These are phyloP conservation scores for Eurotiales sp. DNA, from an alignment of 2,329 filamentous ascomycete genomes.

Conservation along the genomic window DNA sequence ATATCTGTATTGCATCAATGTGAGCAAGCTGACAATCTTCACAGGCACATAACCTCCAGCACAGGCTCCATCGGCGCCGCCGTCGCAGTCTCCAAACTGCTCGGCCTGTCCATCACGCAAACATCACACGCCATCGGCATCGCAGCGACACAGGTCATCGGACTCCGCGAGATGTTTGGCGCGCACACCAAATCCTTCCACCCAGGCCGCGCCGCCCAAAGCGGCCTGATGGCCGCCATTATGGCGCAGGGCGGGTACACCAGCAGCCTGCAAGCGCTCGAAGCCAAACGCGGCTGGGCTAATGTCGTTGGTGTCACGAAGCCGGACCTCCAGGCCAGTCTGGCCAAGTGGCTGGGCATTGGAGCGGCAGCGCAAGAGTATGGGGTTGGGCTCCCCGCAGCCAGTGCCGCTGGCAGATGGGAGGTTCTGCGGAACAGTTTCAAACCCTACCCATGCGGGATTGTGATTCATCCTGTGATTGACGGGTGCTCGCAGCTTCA, in stretches of 20 bases:
- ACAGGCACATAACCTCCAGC: conserved; percentile 49
- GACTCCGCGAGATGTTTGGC: conserved; percentile 54
- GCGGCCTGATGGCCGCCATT: conserved; percentile 47
- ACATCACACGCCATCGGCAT: conserved; percentile 52
- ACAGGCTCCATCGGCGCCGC: conserved; percentile 53
- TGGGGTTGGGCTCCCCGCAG: neutral
- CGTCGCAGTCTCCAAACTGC: conserved; percentile 48
- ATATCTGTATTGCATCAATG: neutral
- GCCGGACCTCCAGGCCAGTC: neutral
- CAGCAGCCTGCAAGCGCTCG: conserved; percentile 45
- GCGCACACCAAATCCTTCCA: conserved; percentile 56
- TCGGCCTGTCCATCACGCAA: conserved; percentile 37
- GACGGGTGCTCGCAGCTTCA: conserved; percentile 50
- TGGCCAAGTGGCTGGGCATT: neutral
- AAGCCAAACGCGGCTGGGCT: conserved; percentile 53
- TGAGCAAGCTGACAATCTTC: neutral
- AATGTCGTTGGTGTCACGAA: conserved; percentile 44
- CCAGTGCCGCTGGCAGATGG: conserved; percentile 34
- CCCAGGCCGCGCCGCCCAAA: conserved; percentile 51
- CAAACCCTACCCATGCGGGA: conserved; percentile 57
- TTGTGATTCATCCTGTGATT: conserved; percentile 55
- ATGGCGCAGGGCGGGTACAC: conserved; percentile 50
- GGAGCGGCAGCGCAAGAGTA: neutral
- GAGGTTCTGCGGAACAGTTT: conserved; percentile 54
- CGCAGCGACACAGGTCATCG: conserved; percentile 52